These are phyloP conservation scores for Fragilariopsis cylindrus DNA, from an alignment of 108 stramenopile species.

Conservation along the genomic window DNA sequence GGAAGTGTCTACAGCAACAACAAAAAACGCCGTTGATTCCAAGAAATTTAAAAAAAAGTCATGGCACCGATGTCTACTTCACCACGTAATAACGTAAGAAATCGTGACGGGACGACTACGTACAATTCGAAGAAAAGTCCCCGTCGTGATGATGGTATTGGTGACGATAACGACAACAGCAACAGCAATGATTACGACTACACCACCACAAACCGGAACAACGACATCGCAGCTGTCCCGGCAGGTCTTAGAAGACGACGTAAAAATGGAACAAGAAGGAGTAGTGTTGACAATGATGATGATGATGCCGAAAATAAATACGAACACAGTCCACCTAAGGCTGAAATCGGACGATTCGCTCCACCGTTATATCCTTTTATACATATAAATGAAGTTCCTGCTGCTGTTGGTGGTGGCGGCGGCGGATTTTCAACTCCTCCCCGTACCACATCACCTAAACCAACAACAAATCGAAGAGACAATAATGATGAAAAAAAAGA, in stretches of 20 bases:
- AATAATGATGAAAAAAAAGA: neutral
- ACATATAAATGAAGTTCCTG: neutral
- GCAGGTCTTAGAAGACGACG: neutral
- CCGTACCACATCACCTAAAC: neutral
- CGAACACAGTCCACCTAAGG: neutral
- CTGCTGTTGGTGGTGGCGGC: neutral
- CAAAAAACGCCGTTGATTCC: no score
- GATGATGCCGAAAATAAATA: neutral
- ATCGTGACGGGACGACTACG: no score
- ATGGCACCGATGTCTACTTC: no score
- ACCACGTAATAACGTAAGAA: no score
- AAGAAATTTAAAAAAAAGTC: no score
- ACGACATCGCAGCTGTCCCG: neutral
- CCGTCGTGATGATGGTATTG: no score
- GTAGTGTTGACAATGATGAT: neutral
- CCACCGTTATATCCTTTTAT: neutral
- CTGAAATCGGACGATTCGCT: neutral
- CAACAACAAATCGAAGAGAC: neutral
- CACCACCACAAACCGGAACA: no score
- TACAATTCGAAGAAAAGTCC: no score
- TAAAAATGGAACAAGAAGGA: neutral
- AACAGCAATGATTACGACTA: neutral
- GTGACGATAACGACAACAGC: neutral
- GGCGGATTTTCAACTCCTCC: neutral
- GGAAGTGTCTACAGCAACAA: no score